phyloP scores from a whole-genome alignment of 495 filamentous ascomycete genomes.

The Viridothelium virens region DNA sequence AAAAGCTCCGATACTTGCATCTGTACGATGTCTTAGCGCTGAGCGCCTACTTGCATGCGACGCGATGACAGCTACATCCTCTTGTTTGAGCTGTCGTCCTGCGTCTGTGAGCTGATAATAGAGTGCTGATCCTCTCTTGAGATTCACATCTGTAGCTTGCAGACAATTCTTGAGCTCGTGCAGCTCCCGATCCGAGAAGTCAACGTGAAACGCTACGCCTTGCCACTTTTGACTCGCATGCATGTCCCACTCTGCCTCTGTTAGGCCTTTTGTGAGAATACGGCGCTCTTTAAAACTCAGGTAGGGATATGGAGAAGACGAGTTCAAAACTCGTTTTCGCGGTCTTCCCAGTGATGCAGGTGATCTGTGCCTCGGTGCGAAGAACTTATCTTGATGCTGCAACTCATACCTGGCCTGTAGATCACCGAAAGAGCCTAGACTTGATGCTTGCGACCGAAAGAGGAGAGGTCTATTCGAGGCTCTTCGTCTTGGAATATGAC shows the following conservation, averaged over 20 bases:
- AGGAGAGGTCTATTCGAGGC: background rate
- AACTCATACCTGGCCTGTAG: background rate
- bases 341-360: background rate
- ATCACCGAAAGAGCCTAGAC: background rate
- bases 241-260: background rate
- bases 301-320: conserved; percentile 1
- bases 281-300: background rate
- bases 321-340: background rate
- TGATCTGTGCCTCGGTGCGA: background rate
- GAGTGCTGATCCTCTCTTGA: background rate
- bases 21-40: background rate
- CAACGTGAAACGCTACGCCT: background rate
- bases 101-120: background rate
- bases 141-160: background rate
- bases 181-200: background rate
- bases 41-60: background rate
- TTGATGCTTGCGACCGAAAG: background rate
- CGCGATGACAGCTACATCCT: background rate
- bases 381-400: background rate
- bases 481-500: conserved; percentile 3
- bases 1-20: background rate
- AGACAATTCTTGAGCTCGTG: background rate
- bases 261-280: background rate
- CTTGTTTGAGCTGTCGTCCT: background rate
- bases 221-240: background rate